Conservation (phyloP, 345 rosid genomes). For the Salix udensis region DNA sequence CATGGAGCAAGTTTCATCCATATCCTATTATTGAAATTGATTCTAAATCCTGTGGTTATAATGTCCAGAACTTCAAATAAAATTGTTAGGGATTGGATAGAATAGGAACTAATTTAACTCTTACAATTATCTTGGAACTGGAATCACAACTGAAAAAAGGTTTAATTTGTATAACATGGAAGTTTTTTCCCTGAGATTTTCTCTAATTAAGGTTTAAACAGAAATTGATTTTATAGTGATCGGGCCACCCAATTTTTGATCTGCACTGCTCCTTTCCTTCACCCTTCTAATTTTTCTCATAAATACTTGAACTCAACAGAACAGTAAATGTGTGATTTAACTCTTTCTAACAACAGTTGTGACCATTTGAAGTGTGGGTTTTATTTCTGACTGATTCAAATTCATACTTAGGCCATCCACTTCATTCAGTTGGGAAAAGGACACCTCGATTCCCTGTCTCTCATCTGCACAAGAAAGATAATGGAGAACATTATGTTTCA, state of each 20-base stretch:
- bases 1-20: not conserved
- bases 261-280: not conserved
- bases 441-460: slow-evolving; percentile 93
- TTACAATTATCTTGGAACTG: not conserved
- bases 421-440: slow-evolving; percentile 86
- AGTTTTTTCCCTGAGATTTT: not conserved
- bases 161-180: not conserved
- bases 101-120: not conserved
- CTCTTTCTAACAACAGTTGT: not conserved
- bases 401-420: slow-evolving; percentile 53
- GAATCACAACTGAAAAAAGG: not conserved
- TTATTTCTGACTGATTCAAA: slow-evolving; percentile 15
- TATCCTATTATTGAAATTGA: not conserved
- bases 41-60: not conserved
- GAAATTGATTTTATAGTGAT: not conserved
- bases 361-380: slow-evolving; percentile 2
- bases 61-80: not conserved
- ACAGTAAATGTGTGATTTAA: not conserved
- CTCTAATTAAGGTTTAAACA: not conserved
- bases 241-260: not conserved
- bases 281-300: not conserved
- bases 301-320: not conserved
- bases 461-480: slow-evolving; percentile 39
- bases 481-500: slow-evolving; percentile 38
- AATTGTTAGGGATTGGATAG: not conserved